Conservation (phyloP, 352 stramenopile genomes). For the Phytophthora litchii region DNA sequence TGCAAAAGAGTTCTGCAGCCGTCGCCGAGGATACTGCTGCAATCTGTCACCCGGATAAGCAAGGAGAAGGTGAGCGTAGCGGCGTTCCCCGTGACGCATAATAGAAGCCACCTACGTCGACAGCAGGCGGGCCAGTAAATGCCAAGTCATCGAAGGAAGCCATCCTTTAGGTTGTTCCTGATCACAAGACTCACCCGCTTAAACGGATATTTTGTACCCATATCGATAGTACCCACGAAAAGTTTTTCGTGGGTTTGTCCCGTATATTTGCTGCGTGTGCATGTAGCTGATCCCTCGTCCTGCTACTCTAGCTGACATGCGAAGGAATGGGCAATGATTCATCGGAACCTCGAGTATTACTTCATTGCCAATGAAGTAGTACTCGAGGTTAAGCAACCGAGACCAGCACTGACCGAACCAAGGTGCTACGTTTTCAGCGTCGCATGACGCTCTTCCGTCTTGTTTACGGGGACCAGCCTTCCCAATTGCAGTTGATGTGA, state of each 20-base stretch:
- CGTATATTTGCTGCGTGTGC: too few species aligned
- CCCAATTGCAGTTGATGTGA: conserved; percentile 27
- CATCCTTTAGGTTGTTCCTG: conserved; percentile 33
- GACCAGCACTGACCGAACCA: too few species aligned
- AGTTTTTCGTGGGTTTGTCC: too few species aligned
- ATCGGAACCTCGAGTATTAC: too few species aligned
- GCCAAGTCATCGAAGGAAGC: conserved; percentile 79
- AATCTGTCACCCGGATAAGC: not conserved
- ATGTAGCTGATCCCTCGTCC: too few species aligned
- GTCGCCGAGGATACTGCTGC: conserved; percentile 1
- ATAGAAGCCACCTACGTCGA: conserved; percentile 15
- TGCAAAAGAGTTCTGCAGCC: conserved; percentile 50
- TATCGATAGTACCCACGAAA: not conserved
- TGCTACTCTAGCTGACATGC: too few species aligned
- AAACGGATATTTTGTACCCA: conserved; percentile 17
- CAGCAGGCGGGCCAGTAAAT: conserved; percentile 41
- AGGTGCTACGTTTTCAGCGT: not conserved
- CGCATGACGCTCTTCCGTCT: not conserved
- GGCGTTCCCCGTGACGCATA: not conserved
- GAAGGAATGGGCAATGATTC: too few species aligned
- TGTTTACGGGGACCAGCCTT: conserved; percentile 11
- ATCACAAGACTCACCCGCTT: not conserved
- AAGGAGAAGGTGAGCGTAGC: not conserved
- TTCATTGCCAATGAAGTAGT: too few species aligned
- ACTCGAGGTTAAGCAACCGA: too few species aligned